Evolutionary conservation across 2,329 filamentous ascomycete species (phyloP).

Genomic region (Chalaropsis thielavioides): DNA sequence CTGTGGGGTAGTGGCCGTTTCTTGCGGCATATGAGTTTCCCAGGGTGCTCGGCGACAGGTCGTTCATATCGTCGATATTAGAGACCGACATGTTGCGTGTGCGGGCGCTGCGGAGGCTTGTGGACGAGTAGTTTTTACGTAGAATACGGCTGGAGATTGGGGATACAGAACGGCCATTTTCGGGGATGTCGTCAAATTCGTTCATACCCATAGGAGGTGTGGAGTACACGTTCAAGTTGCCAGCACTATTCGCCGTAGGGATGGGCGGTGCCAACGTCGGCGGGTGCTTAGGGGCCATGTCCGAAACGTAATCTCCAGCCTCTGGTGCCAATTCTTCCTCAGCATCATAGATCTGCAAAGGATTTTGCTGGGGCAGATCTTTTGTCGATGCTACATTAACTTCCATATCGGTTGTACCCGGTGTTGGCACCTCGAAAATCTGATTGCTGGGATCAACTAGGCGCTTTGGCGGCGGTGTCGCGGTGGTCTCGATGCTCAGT

Average conservation of each 20-base stretch:
- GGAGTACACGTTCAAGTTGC: conserved; percentile 8
- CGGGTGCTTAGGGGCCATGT: conserved; percentile 10
- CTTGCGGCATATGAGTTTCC: conserved; percentile 46
- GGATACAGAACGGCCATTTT: conserved; percentile 35
- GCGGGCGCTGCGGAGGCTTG: conserved; percentile 56
- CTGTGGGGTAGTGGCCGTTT: conserved; percentile 36
- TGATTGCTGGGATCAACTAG: conserved; percentile 19
- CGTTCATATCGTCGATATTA: conserved; percentile 45
- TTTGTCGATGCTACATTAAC: not conserved
- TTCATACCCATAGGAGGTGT: conserved; percentile 11
- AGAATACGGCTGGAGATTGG: conserved; percentile 38
- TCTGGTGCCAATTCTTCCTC: not conserved
- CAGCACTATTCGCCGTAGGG: not conserved
- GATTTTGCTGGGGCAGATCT: conserved; percentile 1
- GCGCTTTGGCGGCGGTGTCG: not conserved
- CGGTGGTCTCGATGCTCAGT: conserved; percentile 69
- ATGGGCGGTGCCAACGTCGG: conserved; percentile 12
- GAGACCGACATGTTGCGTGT: conserved; percentile 58
- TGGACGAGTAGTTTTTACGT: conserved; percentile 56
- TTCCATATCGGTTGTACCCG: not conserved
- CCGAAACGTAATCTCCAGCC: conserved; percentile 1
- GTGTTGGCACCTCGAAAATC: conserved; percentile 10
- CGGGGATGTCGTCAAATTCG: conserved; percentile 18
- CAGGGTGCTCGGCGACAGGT: conserved; percentile 60
- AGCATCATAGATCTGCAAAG: conserved; percentile 7